These are phyloP conservation scores for Brassica balearica DNA, from an alignment of 441 rosid species.

Conservation along the genomic window DNA sequence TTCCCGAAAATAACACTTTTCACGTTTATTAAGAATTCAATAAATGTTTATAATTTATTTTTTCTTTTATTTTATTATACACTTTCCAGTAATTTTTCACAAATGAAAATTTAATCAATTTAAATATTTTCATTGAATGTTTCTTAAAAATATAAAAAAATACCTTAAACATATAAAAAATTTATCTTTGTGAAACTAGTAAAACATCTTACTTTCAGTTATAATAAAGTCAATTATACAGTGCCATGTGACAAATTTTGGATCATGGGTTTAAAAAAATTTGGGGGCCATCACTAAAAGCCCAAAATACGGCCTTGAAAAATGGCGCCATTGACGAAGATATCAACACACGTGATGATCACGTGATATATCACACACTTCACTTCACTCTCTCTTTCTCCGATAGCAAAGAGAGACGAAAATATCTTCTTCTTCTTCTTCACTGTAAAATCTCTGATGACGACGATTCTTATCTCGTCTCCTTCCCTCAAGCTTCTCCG, in stretches of 20 bases:
- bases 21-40: no score
- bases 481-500: slow-evolving; percentile 34
- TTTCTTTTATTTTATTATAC: no score
- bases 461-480: slow-evolving; percentile 48
- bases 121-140: no score
- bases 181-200: no score
- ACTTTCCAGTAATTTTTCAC: no score
- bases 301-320: slow-evolving; percentile 28
- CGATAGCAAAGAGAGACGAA: neutral
- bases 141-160: no score
- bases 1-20: no score
- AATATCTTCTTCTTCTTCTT: slow-evolving; percentile 36
- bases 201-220: no score
- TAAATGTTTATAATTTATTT: no score
- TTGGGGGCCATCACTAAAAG: neutral
- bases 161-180: no score
- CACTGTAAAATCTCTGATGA: slow-evolving; percentile 45
- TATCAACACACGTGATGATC: neutral
- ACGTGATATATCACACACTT: slow-evolving; percentile 29
- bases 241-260: neutral
- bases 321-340: slow-evolving; percentile 28
- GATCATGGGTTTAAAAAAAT: neutral
- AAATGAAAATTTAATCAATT: no score
- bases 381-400: neutral
- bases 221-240: no score